Base-by-base conservation (phyloP, 2,329 filamentous ascomycete species). In the Metarhizium robertsii region DNA sequence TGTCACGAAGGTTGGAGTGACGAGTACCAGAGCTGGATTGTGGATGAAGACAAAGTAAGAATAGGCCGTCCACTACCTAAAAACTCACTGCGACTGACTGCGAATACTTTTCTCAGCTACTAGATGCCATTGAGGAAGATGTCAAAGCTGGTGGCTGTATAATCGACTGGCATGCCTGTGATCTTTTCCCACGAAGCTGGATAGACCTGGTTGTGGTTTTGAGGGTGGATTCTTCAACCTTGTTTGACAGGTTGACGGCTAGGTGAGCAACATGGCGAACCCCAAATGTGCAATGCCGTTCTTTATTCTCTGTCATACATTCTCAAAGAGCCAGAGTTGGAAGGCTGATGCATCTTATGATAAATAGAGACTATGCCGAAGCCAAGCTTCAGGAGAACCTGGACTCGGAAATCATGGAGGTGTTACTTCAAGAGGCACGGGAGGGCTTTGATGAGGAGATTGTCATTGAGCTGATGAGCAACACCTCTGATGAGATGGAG, bases 161-260 rank as follows among this genome's bases (percentile, higher is more conserved):
- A 63, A 88, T 99, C 66, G 94, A 99, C 74, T 99, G 94, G 92
- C 94, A 99, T 73, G 92, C 92, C 2, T 97, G 92, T 74, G 94
- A 97, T 65, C 74, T 97, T 25, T 97, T 97, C 67, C 94, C 94
- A 2, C 85, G 88, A 68, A 87, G 87, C 66, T 95, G 92, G 90
- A 87, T 99, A 66, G 94, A 99, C 69, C 80, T 99, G 2, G 92
- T 99, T 1, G 88, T 97, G 5, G 94, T 99, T 55, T 72, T 99
- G 60, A 80, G 94, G 49, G 90, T 88, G 55, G 85, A 94, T 63
- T 91, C 90, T 18, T 83, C 81, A 20, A 76, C 87, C 14, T 79
- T 96, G 2, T 97, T 94, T 67, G 94, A 99, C 70, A 83, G 94
- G 53, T 73, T 99, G 54, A 83, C 80, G 54, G 81, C 81, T 46